Evolutionary conservation across 805 yeast genomes (phyloP).

Genomic region (Kuraishia borneana): DNA sequence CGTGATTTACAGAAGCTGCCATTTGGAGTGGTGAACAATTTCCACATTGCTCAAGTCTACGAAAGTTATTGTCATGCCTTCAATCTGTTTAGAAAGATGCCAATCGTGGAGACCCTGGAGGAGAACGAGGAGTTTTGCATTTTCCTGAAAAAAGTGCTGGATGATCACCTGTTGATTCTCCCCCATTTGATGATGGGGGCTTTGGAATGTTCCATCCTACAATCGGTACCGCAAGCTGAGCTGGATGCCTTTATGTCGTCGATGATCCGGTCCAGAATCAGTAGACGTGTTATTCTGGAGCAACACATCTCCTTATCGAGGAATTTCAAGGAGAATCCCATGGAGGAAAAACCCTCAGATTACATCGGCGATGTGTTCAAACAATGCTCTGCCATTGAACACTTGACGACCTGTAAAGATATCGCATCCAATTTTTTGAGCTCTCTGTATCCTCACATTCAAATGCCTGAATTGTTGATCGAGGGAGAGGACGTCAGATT

Average conservation of each 20-base stretch:
- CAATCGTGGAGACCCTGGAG: constrained; percentile 52
- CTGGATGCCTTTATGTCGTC: constrained; percentile 69
- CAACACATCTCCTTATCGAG: constrained; percentile 78
- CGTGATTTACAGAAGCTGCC: constrained; percentile 72
- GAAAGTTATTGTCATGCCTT: constrained; percentile 84
- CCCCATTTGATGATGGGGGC: constrained; percentile 94
- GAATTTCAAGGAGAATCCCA: constrained; percentile 31
- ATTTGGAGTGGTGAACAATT: constrained; percentile 73
- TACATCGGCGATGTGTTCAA: constrained; percentile 73
- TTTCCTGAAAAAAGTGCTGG: constrained; percentile 51
- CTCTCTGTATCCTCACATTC: constrained; percentile 39
- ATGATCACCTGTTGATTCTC: constrained; percentile 69
- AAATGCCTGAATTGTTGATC: constrained; percentile 66
- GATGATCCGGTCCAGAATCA: constrained; percentile 74
- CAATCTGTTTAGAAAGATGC: constrained; percentile 70
- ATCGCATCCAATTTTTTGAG: constrained; percentile 39
- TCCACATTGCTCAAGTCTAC: constrained; percentile 78
- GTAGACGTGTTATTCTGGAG: constrained; percentile 83
- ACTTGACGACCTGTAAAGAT: constrained; percentile 44
- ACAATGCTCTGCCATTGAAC: constrained; percentile 62
- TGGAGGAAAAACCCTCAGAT: constrained; percentile 37
- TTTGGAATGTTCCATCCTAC: constrained; percentile 59
- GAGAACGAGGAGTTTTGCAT: constrained; percentile 70
- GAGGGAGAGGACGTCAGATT: constrained; percentile 68
- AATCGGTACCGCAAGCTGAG: constrained; percentile 44